A percentile compares a stretch with the other conserved stretches of the same genome.
These are phyloP conservation scores for Dioscorea alata DNA, from an alignment of 106 monocot genomes.

Conservation along the genomic window DNA sequence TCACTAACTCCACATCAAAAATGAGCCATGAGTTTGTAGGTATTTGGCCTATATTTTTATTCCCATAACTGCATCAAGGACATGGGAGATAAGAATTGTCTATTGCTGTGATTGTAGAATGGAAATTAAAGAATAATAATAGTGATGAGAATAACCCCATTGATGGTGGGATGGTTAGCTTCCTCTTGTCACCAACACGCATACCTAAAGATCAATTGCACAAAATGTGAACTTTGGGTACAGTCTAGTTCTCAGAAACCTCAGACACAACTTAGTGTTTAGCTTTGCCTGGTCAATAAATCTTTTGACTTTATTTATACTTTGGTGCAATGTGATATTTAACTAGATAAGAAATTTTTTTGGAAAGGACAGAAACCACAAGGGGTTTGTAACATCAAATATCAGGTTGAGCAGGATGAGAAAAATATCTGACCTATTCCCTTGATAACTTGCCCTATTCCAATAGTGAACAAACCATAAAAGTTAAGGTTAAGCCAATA, in stretches of 20 bases:
- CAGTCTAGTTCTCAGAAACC: too few relatives aligned
- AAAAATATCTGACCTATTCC: conserved; percentile 96
- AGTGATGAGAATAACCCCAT: conserved; percentile 47
- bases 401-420: background rate
- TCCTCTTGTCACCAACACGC: conserved; percentile 93
- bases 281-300: too few relatives aligned
- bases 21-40: conserved; percentile 77
- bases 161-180: conserved; percentile 75
- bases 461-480: conserved; percentile 22
- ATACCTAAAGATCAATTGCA: conserved; percentile 47
- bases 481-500: background rate
- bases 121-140: too few relatives aligned
- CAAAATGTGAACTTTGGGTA: background rate
- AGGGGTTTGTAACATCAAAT: background rate
- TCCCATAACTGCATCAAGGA: conserved; percentile 57
- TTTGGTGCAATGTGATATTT: background rate
- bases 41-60: conserved; percentile 33
- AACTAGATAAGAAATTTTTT: background rate
- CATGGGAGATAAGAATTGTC: background rate
- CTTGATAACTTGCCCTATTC: conserved; percentile 85
- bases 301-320: too few relatives aligned
- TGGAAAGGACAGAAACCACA: background rate
- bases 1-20: conserved; percentile 78
- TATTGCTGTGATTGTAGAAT: too few relatives aligned
- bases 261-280: too few relatives aligned